Base-by-base conservation (phyloP, 108 stramenopile species). In the Skeletonema tropicum region DNA sequence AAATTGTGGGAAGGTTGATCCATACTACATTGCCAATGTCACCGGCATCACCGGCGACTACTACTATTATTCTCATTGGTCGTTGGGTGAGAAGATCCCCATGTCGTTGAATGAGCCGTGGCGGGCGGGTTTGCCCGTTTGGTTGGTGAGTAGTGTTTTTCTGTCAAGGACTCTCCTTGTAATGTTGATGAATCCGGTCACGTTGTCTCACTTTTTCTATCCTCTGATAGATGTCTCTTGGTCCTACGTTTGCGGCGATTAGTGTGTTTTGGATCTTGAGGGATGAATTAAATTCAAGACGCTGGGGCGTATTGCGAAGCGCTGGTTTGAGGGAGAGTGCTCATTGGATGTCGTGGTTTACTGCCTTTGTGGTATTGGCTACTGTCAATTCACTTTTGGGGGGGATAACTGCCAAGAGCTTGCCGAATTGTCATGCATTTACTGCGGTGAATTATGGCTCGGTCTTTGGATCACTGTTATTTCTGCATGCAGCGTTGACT, bases 151-250 rank as follows among this genome's bases (percentile, higher is more conserved):
- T n/a, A n/a, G n/a, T n/a, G n/a, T n/a, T n/a, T n/a, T n/a, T n/a
- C n/a, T n/a, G n/a, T n/a, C n/a, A n/a, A n/a, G n/a, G n/a, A n/a
- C n/a, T n/a, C n/a, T n/a, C n/a, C n/a, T n/a, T n/a, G n/a, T n/a
- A n/a, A n/a, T n/a, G n/a, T n/a, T n/a, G n/a, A n/a, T n/a, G n/a
- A n/a, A n/a, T n/a, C n/a, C n/a, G n/a, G n/a, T n/a, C n/a, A n/a
- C n/a, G n/a, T n/a, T n/a, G n/a, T n/a, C n/a, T n/a, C n/a, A n/a
- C n/a, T n/a, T n/a, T n/a, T n/a, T n/a, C n/a, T n/a, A n/a, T n/a
- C n/a, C n/a, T n/a, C n/a, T n/a, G n/a, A n/a, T n/a, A n/a, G n/a
- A 73, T 88, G 87, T 35, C 65, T 7, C 68, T 88, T 25, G 84
- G 84, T 25, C 82, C 87, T 13, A 76, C 78, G 33, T 45, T 77